Evolutionary conservation across 108 stramenopile genomes (phyloP).

Genomic region (Pseudonitzschia multistriata): DNA sequence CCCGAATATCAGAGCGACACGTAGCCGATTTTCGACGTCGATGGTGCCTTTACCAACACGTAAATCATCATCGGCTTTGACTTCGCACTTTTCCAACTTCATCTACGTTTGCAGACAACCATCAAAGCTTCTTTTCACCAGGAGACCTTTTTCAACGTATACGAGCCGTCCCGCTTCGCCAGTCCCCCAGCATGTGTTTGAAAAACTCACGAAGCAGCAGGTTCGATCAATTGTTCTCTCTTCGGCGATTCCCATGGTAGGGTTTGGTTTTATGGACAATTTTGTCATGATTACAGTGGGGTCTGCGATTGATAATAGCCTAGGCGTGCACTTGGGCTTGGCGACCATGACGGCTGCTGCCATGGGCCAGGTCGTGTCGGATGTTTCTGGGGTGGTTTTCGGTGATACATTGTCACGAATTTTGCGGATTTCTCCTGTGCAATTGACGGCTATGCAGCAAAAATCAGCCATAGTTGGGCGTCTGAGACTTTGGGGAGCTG

Average conservation of each 20-base stretch:
- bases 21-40: too few species aligned
- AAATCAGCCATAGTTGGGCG: constrained; percentile 22
- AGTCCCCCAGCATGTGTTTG: too few species aligned
- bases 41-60: too few species aligned
- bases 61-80: too few species aligned
- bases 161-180: too few species aligned
- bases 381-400: constrained; percentile 41
- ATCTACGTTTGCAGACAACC: too few species aligned
- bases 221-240: constrained; percentile 28
- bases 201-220: not conserved
- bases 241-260: constrained; percentile 50
- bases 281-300: constrained; percentile 76
- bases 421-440: constrained; percentile 10
- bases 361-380: constrained; percentile 50
- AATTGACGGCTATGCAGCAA: constrained; percentile 33
- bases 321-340: constrained; percentile 67
- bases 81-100: too few species aligned
- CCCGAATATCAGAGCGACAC: too few species aligned
- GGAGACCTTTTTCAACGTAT: too few species aligned
- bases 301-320: constrained; percentile 54
- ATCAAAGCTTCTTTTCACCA: too few species aligned
- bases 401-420: constrained; percentile 40
- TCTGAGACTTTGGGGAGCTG: constrained; percentile 34
- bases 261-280: constrained; percentile 81
- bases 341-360: constrained; percentile 74